phyloP scores from a whole-genome alignment of 306 rosid species.

The Gleditsia sinensis region DNA sequence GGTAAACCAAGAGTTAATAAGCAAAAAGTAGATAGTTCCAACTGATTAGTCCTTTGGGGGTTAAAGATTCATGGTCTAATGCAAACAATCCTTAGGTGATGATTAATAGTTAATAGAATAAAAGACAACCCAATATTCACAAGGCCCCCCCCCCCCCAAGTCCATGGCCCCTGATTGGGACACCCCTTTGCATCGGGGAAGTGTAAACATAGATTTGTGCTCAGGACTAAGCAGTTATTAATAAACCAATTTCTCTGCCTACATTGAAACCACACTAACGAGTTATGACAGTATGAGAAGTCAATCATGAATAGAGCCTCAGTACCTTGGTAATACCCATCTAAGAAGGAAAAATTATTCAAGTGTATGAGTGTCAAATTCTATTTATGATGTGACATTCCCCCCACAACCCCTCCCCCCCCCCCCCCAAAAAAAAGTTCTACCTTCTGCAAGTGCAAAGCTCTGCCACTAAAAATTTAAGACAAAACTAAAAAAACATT shows the following conservation, averaged over 20 bases:
- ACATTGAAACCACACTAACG: background rate
- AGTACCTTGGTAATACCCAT: background rate
- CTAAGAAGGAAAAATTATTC: background rate
- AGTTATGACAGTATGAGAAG: background rate
- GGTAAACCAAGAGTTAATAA: background rate
- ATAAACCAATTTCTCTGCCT: background rate
- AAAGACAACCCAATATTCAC: too few species aligned
- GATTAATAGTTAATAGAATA: too few species aligned
- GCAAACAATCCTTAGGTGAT: background rate
- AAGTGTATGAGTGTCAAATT: background rate
- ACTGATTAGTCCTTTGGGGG: background rate
- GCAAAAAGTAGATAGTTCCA: background rate
- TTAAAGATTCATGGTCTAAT: background rate
- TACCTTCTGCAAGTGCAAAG: background rate
- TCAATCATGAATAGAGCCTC: background rate
- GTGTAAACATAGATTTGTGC: background rate
- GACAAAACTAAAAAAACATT: background rate
- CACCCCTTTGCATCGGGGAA: too few species aligned
- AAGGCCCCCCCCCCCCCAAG: too few species aligned
- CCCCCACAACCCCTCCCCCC: too few species aligned
- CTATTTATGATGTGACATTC: background rate
- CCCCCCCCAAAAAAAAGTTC: too few species aligned
- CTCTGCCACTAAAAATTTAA: slow-evolving; percentile 9
- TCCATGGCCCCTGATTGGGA: too few species aligned
- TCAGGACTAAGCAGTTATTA: background rate